These are phyloP conservation scores for Lichtheimia ramosa DNA, from an alignment of 371 early-diverging fungal species.

Conservation along the genomic window DNA sequence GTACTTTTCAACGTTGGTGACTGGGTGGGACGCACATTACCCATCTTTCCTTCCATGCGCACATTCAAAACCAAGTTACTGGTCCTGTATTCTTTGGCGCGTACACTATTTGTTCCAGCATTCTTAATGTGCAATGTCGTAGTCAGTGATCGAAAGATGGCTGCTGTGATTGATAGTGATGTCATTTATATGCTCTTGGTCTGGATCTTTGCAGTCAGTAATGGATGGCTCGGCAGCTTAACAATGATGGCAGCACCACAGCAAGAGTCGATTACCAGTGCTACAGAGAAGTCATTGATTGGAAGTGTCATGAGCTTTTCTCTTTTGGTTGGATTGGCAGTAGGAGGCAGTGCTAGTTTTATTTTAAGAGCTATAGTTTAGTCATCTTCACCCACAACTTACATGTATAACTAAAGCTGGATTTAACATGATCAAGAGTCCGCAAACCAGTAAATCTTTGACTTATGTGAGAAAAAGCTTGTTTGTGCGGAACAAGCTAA, in stretches of 20 bases:
- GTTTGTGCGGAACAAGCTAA: slow-evolving; percentile 11
- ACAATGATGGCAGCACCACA: slow-evolving; percentile 80
- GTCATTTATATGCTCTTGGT: slow-evolving; percentile 59
- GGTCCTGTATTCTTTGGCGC: slow-evolving; percentile 39
- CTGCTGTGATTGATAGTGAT: slow-evolving; percentile 64
- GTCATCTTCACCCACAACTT: neutral
- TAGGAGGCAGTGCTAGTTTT: slow-evolving; percentile 67
- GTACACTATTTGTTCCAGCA: slow-evolving; percentile 66
- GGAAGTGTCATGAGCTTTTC: slow-evolving; percentile 74
- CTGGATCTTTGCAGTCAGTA: slow-evolving; percentile 64
- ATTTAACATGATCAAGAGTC: too few relatives aligned
- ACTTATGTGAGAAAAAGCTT: slow-evolving; percentile 6
- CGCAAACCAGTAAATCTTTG: neutral
- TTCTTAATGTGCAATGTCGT: slow-evolving; percentile 74
- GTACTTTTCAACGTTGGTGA: slow-evolving; percentile 77
- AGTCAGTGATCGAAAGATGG: slow-evolving; percentile 37
- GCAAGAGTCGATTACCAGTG: slow-evolving; percentile 34
- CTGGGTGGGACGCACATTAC: slow-evolving; percentile 67
- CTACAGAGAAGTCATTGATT: slow-evolving; percentile 53
- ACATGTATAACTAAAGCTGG: neutral
- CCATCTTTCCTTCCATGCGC: slow-evolving; percentile 33
- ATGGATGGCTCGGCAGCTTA: slow-evolving; percentile 71
- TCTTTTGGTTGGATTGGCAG: slow-evolving; percentile 67
- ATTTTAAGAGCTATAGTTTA: slow-evolving; percentile 50
- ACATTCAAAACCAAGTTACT: slow-evolving; percentile 45